Conservation (phyloP, 768 basidiomycete species). For the Naganishia onofrii region DNA sequence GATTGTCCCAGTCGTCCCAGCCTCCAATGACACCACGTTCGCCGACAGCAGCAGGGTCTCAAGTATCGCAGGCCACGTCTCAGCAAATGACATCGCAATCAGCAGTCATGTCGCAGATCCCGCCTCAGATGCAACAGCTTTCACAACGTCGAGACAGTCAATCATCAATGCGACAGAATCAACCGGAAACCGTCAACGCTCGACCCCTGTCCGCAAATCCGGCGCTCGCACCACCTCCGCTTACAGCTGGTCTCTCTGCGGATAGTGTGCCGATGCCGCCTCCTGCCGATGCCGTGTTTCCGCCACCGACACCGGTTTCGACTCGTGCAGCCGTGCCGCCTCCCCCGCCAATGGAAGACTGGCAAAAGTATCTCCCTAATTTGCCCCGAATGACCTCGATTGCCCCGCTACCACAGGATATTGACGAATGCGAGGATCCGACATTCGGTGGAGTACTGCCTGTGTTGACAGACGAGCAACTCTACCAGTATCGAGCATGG, state of each 20-base stretch:
- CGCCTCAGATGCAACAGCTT: neutral
- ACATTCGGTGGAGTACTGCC: constrained; percentile 55
- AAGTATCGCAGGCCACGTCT: neutral
- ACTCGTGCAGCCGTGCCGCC: constrained; percentile 9
- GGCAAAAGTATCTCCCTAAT: constrained; percentile 54
- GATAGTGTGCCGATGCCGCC: constrained; percentile 18
- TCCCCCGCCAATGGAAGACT: constrained; percentile 39
- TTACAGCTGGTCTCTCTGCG: neutral
- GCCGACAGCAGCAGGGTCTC: neutral
- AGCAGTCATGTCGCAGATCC: neutral
- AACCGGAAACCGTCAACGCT: neutral
- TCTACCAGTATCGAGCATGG: constrained; percentile 62
- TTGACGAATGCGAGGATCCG: constrained; percentile 56
- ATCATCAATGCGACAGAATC: neutral
- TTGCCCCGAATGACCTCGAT: constrained; percentile 61
- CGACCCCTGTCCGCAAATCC: neutral
- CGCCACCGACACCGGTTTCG: constrained; percentile 21
- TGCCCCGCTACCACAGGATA: constrained; percentile 62
- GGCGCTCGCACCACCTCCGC: neutral
- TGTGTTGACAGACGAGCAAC: constrained; percentile 58
- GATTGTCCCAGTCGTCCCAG: constrained; percentile 8
- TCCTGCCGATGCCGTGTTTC: neutral
- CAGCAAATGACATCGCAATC: neutral
- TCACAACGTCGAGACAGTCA: neutral
- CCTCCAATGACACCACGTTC: constrained; percentile 6